Evolutionary conservation across 108 stramenopile species (phyloP), one percentile per base, ranked within the genome.

Genomic region (Conticribra weissflogii): DNA sequence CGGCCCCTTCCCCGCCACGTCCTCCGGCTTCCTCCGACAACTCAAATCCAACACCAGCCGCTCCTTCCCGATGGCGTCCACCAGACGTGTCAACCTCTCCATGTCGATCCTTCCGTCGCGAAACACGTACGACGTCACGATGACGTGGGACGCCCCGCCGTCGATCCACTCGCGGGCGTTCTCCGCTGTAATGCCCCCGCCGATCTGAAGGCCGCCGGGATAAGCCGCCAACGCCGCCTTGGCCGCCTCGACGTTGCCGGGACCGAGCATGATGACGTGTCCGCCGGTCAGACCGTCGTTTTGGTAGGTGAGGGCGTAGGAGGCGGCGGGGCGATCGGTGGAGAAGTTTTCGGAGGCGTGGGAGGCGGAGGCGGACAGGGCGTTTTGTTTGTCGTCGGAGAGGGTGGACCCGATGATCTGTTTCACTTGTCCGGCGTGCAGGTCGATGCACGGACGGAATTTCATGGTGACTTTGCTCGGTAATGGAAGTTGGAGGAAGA

Each of bases 391-490:
- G 51, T 68, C 69, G 61, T 86, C 86, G 18, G 45, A 74, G 50
- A 99, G 75, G 16, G 98, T 97, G 16, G 89, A 88, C 0, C 98
- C 98, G 27, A 99, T 97, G 58, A 99, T 99, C 70, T 99, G 98
- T 83, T 99, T 99, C 47, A 99, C 98, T 72, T 89, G 82, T 18
- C 98, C 98, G 33, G 78, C 74, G 83, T 99, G 98, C 27, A 99
- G 79, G 71, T 99, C 98, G 59, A 99, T 99, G 72, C 98, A 99
- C 3, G 98, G 98, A 15, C 97, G 91, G 64, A 99, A 98, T 74
- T 94, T 93, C 96, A 97, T 98, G 56, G 53, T 82, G n/a, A n/a
- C n/a, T n/a, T n/a, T n/a, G n/a, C n/a, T n/a, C n/a, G n/a, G n/a
- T n/a, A n/a, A n/a, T n/a, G n/a, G n/a, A n/a, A n/a, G n/a, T n/a